Evolutionary conservation across 352 stramenopile genomes (phyloP).

Genomic region (Phytophthora multivora): DNA sequence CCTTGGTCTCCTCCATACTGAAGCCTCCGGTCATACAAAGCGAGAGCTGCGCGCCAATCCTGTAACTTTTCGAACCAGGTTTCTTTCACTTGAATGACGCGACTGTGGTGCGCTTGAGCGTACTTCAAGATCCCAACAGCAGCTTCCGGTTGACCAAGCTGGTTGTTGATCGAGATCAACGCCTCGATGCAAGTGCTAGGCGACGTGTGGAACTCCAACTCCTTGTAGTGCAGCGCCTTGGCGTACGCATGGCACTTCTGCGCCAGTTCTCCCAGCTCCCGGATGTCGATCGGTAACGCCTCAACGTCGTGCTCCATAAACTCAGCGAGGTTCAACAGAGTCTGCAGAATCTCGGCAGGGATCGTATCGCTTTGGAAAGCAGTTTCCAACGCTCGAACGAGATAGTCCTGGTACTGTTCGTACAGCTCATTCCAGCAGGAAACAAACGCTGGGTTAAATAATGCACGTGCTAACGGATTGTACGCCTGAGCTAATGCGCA

Average conservation of each 20-base stretch:
- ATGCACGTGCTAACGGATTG: conserved; percentile 94
- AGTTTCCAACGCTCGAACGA: conserved; percentile 93
- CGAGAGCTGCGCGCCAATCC: conserved; percentile 95
- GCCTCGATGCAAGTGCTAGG: conserved; percentile 96
- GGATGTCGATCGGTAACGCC: conserved; percentile 96
- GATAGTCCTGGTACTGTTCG: conserved; percentile 92
- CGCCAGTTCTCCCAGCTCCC: conserved; percentile 93
- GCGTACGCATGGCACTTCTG: conserved; percentile 98
- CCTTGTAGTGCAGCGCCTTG: conserved; percentile 96
- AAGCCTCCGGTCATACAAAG: conserved; percentile 87
- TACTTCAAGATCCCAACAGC: conserved; percentile 98
- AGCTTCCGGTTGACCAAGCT: conserved; percentile 95
- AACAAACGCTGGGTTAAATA: conserved; percentile 99
- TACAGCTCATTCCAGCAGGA: conserved; percentile 98
- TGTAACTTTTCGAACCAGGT: conserved; percentile 98
- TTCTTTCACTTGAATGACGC: conserved; percentile 92
- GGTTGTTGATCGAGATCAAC: conserved; percentile 99
- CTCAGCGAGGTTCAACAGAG: conserved; percentile 97
- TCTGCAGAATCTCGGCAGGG: conserved; percentile 97
- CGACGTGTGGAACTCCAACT: conserved; percentile 95
- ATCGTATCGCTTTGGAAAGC: conserved; percentile 93
- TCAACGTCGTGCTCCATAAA: conserved; percentile 99
- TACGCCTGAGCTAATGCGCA: conserved; percentile 95
- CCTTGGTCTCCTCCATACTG: conserved; percentile 21
- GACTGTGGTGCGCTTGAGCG: conserved; percentile 76